Evolutionary conservation across 2,329 filamentous ascomycete species (phyloP), one percentile per base, ranked within the genome.

Genomic region (Diplodia corticola): DNA sequence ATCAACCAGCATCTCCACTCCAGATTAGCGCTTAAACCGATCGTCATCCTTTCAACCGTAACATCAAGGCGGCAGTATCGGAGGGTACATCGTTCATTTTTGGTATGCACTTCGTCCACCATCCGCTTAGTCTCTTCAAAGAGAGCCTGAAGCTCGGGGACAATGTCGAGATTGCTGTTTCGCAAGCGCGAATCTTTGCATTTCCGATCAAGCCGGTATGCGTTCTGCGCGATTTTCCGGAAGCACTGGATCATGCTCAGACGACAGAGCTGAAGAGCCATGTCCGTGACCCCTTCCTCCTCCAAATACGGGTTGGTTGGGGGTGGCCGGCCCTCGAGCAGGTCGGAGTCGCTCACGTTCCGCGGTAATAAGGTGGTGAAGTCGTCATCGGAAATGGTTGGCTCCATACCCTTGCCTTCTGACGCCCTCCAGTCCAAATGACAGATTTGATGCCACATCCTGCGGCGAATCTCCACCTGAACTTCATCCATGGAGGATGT

Each of bases 331-430:
- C 77, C 77, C 46, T 78, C 75, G n/a, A 76, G 44, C 7, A 79
- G 72, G 28, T 78, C 76, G 30, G 77, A 75, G 22, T 79, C 77
- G n/a, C 76, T 73, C 6, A 79, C 72, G 60, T 79, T 79, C 6
- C 75, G 71, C 13, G 77, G 77, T 7, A 77, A 64, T 10, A 77
- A 51, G 4, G 77, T 77, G 12, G 77, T 79, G 61, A 77, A 79
- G 53, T 76, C 75, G 26, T 78, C 76, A 40, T 77, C 76, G 7
- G 71, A 71, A 33, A 79, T 72, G 51, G 72, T 74, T 7, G 76
- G 76, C 53, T 79, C 77, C 65, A 78, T 76, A 1, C 77, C 77
- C 68, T 77, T 78, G 46, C 74, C 77, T 60, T 79, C 77, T 5
- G 76, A 75, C 12, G 77, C 75, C 49, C 76, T 73, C 59, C 74